Evolutionary conservation across 345 rosid species (phyloP).

Genomic region (Schrenkiella parvula): DNA sequence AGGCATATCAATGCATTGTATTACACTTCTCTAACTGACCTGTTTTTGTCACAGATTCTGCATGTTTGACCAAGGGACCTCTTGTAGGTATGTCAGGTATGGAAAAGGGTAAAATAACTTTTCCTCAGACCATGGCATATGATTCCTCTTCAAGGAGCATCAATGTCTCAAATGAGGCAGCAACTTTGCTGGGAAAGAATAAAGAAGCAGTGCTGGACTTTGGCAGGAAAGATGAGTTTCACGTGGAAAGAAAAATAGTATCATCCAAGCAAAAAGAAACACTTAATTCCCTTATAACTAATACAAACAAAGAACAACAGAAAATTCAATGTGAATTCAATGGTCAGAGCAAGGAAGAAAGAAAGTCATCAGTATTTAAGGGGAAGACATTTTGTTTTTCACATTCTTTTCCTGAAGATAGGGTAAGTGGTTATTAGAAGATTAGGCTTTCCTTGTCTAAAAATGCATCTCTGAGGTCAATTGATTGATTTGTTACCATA

Average conservation of each 20-base stretch:
- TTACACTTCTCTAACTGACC: constrained; percentile 21
- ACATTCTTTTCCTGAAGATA: constrained; percentile 67
- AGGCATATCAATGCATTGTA: neutral
- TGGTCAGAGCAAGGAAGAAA: constrained; percentile 33
- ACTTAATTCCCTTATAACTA: constrained; percentile 26
- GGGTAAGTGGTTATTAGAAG: constrained; percentile 49
- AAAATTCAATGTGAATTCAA: constrained; percentile 36
- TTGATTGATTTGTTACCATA: constrained; percentile 14
- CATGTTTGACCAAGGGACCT: constrained; percentile 45
- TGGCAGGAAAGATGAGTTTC: constrained; percentile 29
- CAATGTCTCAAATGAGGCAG: constrained; percentile 32
- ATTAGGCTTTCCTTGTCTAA: constrained; percentile 12
- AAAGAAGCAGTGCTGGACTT: constrained; percentile 30
- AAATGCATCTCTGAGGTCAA: constrained; percentile 4
- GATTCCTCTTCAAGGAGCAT: constrained; percentile 31
- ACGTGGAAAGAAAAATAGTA: constrained; percentile 30
- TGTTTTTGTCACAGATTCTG: constrained; percentile 42
- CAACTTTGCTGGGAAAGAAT: constrained; percentile 36
- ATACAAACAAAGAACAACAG: constrained; percentile 34
- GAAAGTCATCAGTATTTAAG: constrained; percentile 50
- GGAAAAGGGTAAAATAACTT: constrained; percentile 39
- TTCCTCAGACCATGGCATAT: constrained; percentile 27
- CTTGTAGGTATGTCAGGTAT: constrained; percentile 28
- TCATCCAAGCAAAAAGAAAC: constrained; percentile 38
- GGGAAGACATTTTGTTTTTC: constrained; percentile 82